Evolutionary conservation across 2,329 filamentous ascomycete genomes (phyloP), one percentile per base, ranked within the genome.

Genomic region (Elsinoe necatrix): DNA sequence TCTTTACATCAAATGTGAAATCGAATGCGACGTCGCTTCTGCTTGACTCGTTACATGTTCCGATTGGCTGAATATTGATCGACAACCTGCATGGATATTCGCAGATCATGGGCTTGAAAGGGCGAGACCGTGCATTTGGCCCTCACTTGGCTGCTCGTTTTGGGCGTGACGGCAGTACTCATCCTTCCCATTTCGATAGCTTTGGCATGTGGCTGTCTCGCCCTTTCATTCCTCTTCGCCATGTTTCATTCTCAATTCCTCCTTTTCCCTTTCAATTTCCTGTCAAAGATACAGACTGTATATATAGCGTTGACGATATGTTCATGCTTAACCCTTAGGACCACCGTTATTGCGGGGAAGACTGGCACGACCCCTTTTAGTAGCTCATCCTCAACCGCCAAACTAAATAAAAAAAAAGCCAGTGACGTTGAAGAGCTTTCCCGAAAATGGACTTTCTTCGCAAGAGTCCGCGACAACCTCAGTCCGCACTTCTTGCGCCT

Each of bases 391-490:
- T 52, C 48, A 52, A 52, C 48, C 20, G 48, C 34, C 20, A 8
- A 11, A 23, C 41, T 20, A 25, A 25, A 25, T 25, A 45, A 45
- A 3, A 25, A 25, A 25, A 45, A 45, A 45, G 9, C 45, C 23
- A 31, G 45, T 50, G 45, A 50, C 45, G 45, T 50, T 12, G 45
- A 29, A 9, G 45, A 25, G 45, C 29, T 16, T 31, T 35, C 20
- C 31, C 25, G 31, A 55, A 37, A 18, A 60, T 60, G 58, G 58
- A 60, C 35, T 39, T 57, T 29, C 42, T 59, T 51, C 55, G 55
- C 48, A 52, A 48, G n/a, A 27, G 42, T 20, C 23, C 50, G 4
- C 45, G 47, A 16, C 54, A 55, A 8, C 57, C 58, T 2, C 16
- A 43, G 5, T 60, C 58, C 9, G 29, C 56, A 5, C 52, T 60